Evolutionary conservation across 805 yeast genomes (phyloP), one percentile per base, ranked within the genome.

Genomic region (Wickerhamiella spandovensis): DNA sequence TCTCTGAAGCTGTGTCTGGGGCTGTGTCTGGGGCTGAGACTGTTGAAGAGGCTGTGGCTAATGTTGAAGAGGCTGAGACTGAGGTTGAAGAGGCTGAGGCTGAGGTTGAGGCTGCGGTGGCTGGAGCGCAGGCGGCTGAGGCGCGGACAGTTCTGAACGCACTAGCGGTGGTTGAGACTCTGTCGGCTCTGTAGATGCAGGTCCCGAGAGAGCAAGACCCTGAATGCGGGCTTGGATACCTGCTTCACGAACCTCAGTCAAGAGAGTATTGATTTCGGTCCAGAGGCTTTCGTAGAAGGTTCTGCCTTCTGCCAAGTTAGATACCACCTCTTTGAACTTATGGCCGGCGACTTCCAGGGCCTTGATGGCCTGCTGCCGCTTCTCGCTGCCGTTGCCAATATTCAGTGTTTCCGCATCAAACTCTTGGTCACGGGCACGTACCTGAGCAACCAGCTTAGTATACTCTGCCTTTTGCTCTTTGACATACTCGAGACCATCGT

Each of bases 281-380:
- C 74, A 58, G 20, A 79, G 75, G 48, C 80, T 82, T 38, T 71
- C 71, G 66, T 89, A 89, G 61, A 88, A 88, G 49, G 73, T 72
- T 0, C 76, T 58, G 0, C 95, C 96, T 57, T 82, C 84, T 28
- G 73, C 73, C 24, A 86, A 62, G 59, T 84, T 82, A 5, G 71
- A 67, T 17, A 73, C 63, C 2, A 85, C 71, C 57, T 82, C 85
- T 25, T 72, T 63, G 58, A 71, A 82, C 46, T 75, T 72, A 39
- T 68, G 63, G 54, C 71, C 75, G 1, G 74, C 76, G 5, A 69
- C 63, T 49, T 78, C 82, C 25, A 83, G 62, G 1, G 63, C 66
- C 49, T 76, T 78, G 43, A 84, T 62, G 0, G 75, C 74, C 21
- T 67, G 66, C 48, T 74, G 75, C 44, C 87, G 66, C 32, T 66